Percentiles rank a stretch among this genome's conserved stretches.
These are phyloP conservation scores for Chaetomiaceae sp. DNA, from an alignment of 2,329 filamentous ascomycete genomes.

Conservation along the genomic window DNA sequence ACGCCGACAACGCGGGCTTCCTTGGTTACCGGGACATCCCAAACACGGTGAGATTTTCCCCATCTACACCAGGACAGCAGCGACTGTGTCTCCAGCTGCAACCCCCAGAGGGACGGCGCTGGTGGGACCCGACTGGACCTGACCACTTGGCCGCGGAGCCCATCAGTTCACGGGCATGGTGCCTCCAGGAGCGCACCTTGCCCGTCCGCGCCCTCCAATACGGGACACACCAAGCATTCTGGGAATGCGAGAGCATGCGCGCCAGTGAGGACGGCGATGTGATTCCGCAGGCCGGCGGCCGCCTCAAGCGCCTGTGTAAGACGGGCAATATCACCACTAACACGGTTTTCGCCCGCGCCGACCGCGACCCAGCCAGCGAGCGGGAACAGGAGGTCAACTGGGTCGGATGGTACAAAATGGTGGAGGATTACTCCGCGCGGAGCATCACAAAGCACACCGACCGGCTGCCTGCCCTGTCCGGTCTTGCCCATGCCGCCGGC, in stretches of 20 bases:
- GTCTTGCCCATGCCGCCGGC: constrained; percentile 23
- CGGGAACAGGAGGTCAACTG: constrained; percentile 7
- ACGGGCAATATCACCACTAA: constrained; percentile 5
- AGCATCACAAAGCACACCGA: constrained; percentile 26
- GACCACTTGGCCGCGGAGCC: constrained; percentile 15
- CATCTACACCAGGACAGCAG: background rate
- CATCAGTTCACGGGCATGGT: constrained; percentile 23
- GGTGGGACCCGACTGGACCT: background rate
- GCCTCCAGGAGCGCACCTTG: constrained; percentile 24
- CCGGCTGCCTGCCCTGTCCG: constrained; percentile 28
- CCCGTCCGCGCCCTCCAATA: constrained; percentile 21
- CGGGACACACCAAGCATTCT: constrained; percentile 21
- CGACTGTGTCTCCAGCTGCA: constrained; percentile 9
- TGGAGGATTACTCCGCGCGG: constrained; percentile 24
- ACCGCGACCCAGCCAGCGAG: background rate
- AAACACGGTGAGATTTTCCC: constrained; percentile 3
- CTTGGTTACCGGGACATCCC: background rate
- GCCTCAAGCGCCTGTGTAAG: constrained; percentile 12
- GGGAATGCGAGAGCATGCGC: constrained; percentile 22
- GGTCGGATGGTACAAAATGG: constrained; percentile 23
- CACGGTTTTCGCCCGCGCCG: constrained; percentile 15
- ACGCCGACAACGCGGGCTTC: constrained; percentile 10
- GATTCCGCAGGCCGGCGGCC: background rate
- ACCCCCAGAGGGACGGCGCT: background rate
- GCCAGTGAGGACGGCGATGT: constrained; percentile 23